Percentiles rank a stretch among this genome's conserved stretches.
Evolutionary conservation across 768 basidiomycete genomes (phyloP).

Genomic region (Mycena indigotica): DNA sequence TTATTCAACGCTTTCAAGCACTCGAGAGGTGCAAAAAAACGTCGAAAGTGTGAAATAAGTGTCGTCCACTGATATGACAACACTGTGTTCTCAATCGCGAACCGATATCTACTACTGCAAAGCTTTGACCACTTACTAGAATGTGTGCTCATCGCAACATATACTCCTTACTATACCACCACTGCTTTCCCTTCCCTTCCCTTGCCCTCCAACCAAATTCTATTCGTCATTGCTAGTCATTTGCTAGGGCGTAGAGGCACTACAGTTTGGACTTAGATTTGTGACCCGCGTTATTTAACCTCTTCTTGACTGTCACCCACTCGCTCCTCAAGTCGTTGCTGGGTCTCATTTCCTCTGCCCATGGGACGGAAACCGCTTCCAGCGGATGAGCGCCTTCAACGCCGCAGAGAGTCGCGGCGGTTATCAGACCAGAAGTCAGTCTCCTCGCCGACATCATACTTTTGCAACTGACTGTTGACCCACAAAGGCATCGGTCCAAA

Average conservation of each 20-base stretch:
- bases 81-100: not conserved
- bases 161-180: not conserved
- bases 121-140: not conserved
- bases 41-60: not conserved
- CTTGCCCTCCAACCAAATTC: not conserved
- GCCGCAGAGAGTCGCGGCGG: not conserved
- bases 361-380: not conserved
- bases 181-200: not conserved
- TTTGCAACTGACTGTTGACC: no score
- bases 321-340: no score
- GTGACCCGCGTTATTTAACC: not conserved
- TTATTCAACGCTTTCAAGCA: not conserved
- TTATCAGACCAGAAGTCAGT: not conserved
- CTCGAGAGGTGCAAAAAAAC: not conserved
- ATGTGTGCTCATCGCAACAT: not conserved
- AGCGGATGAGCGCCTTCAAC: not conserved
- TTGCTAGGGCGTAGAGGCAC: not conserved
- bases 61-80: not conserved
- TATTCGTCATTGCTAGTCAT: not conserved
- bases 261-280: not conserved
- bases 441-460: no score
- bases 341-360: not conserved
- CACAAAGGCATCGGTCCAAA: not conserved
- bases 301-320: no score
- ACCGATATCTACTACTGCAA: no score